Evolutionary conservation across 208 protist species (phyloP), one percentile per base, ranked within the genome.

Genomic region (Strigomonas culicis): DNA sequence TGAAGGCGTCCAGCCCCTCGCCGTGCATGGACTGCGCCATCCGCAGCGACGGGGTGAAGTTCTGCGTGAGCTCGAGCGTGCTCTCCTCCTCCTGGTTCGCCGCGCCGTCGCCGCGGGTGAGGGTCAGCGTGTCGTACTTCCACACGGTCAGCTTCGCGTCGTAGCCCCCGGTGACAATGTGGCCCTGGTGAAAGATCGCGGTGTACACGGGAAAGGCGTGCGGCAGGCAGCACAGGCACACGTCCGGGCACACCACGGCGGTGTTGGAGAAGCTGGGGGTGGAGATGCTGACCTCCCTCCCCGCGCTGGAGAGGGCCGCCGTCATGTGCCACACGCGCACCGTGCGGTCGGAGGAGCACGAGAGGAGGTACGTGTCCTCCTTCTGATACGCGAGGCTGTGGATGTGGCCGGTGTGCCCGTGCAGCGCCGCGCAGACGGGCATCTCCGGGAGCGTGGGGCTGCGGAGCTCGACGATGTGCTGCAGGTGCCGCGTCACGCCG

Each of bases 81-180:
- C 31, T 60, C 30, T 60, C 55, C 2, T 44, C 13, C 17, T 8
- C 6, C 30, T 6, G 24, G 32, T 31, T 60, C 30, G 36, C 28
- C 32, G 39, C 13, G 8, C 21, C 39, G 28, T 50, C 57, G n/a
- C 32, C 65, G 7, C 34, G 34, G 7, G 7, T 10, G 10, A 39
- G 21, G 41, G 69, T 22, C 22, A 65, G 65, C 15, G 22, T 31
- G 39, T 82, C 66, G 63, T 82, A 90, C 27, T 59, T 22, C 86
- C 89, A 95, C 7, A 83, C 69, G 43, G 80, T 65, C 22, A 95
- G 49, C 50, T 75, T 59, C 21, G 72, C 51, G 69, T 77, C 74
- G 53, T 84, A 95, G n/a, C 89, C 89, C n/a, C 76, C 75, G 0
- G 86, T 83, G 39, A 95, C 72, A 51, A 95, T 79, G 43, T 78